Evolutionary conservation across 768 basidiomycete species (phyloP).

Genomic region (Boletus sp.): DNA sequence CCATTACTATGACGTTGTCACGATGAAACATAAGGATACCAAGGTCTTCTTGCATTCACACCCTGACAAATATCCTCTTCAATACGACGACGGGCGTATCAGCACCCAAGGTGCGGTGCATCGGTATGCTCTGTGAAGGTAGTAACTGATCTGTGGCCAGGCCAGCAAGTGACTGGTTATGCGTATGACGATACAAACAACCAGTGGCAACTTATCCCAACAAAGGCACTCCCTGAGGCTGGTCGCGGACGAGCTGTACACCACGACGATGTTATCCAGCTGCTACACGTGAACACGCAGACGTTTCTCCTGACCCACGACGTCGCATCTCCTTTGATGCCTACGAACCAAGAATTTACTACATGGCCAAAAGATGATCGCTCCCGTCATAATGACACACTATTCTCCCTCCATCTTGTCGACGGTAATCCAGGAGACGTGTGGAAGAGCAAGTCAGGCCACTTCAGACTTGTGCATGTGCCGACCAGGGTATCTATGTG

Average conservation of each 20-base stretch:
- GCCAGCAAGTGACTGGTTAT: slow-evolving; percentile 96
- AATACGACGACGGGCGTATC: slow-evolving; percentile 93
- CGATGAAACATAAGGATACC: slow-evolving; percentile 87
- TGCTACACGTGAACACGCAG: slow-evolving; percentile 84
- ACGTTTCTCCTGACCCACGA: slow-evolving; percentile 89
- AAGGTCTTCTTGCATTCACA: slow-evolving; percentile 96
- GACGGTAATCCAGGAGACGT: slow-evolving; percentile 76
- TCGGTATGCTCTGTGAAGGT: neutral
- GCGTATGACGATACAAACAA: slow-evolving; percentile 94
- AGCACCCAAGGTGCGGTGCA: slow-evolving; percentile 72
- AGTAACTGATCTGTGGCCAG: slow-evolving; percentile 34
- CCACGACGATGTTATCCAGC: slow-evolving; percentile 83
- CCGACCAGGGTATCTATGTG: slow-evolving; percentile 91
- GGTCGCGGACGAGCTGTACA: slow-evolving; percentile 91
- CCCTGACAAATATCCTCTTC: slow-evolving; percentile 82
- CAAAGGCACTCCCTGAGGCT: slow-evolving; percentile 89
- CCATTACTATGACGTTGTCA: slow-evolving; percentile 86
- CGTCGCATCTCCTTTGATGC: slow-evolving; percentile 94
- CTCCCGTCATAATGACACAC: slow-evolving; percentile 79
- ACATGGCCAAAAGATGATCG: slow-evolving; percentile 82
- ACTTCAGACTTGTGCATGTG: slow-evolving; percentile 88
- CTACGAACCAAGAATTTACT: slow-evolving; percentile 98
- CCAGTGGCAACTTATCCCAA: slow-evolving; percentile 92
- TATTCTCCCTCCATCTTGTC: slow-evolving; percentile 73
- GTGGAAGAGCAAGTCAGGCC: slow-evolving; percentile 91